Evolutionary conservation across 345 rosid species (phyloP), one percentile per base, ranked within the genome.

Genomic region (Salix koriyanagi): DNA sequence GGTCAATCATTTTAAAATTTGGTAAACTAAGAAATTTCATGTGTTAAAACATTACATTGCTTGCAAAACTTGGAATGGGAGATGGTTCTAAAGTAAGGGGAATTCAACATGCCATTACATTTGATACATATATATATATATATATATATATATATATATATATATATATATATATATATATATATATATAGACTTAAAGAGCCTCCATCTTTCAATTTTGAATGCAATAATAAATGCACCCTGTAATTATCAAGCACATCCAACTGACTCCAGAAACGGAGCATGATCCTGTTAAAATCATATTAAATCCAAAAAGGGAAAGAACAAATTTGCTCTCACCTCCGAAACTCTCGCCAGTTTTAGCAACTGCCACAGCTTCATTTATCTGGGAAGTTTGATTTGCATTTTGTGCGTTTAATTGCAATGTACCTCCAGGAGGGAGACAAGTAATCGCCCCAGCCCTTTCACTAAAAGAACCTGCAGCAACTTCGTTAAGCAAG

Each of bases 401-500:
- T 56, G 68, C 34, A 46, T 78, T 75, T 58, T 44, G 46, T 23
- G 60, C 13, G 21, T 39, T 50, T 1, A 18, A 14, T 30, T 74
- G 76, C 68, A 44, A 26, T 14, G 73, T n/a, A 19, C 67, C 61
- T 18, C 69, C 68, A n/a, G 61, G 18, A 25, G 42, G 14, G 1
- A 19, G 12, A 58, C 39, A 23, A 76, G 23, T 18, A 42, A 46
- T 39, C 36, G 13, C 60, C 41, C 25, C 67, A 28, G 44, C n/a
- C 10, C 2, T 67, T 60, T 15, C 67, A n/a, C 6, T 50, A 16
- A 71, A 48, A 65, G 79, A 74, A 76, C 75, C 84, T 84, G 67
- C 72, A 80, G 65, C 23, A 75, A 64, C 10, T 6, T 36, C 14
- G 14, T 13, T 34, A 39, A 56, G 12, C 26, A 34, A 18, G 25